These are phyloP conservation scores for Podaxis sp. DNA, from an alignment of 768 basidiomycete genomes.

Conservation along the genomic window DNA sequence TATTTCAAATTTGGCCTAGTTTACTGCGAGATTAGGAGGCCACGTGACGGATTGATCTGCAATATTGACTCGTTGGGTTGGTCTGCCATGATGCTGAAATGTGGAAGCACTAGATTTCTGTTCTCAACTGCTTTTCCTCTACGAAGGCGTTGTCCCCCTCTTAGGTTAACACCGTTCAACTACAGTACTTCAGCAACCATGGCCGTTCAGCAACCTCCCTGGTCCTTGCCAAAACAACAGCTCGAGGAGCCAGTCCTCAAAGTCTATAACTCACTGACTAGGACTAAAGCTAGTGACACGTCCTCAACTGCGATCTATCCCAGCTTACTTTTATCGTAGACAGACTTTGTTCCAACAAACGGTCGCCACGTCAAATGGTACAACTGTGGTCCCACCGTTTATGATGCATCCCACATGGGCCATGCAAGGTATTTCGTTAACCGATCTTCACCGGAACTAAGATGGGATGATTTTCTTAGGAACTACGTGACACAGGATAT, in stretches of 20 bases:
- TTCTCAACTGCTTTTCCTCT: constrained; percentile 1
- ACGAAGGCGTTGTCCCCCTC: background rate
- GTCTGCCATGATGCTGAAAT: constrained; percentile 6
- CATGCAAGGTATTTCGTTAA: constrained; percentile 76
- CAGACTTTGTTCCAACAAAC: constrained; percentile 66
- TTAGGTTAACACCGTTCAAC: constrained; percentile 8
- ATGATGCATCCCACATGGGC: constrained; percentile 98
- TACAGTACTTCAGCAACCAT: constrained; percentile 25
- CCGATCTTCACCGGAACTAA: background rate
- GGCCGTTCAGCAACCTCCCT: constrained; percentile 58
- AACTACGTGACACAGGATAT: constrained; percentile 98
- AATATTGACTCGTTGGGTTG: constrained; percentile 13
- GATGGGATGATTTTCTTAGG: constrained; percentile 34
- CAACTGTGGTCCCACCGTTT: constrained; percentile 98
- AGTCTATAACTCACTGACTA: constrained; percentile 91
- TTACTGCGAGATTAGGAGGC: background rate
- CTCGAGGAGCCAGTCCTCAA: constrained; percentile 62
- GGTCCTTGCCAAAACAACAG: constrained; percentile 44
- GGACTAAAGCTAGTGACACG: constrained; percentile 67
- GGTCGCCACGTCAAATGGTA: constrained; percentile 93
- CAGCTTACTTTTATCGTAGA: constrained; percentile 36
- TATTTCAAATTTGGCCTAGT: background rate
- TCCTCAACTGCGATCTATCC: background rate
- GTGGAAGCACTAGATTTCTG: constrained; percentile 13
- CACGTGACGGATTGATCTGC: constrained; percentile 17